Evolutionary conservation across 1,284 basidiomycete genomes (phyloP), one percentile per base, ranked within the genome.

Genomic region (Polyporus tsugae): DNA sequence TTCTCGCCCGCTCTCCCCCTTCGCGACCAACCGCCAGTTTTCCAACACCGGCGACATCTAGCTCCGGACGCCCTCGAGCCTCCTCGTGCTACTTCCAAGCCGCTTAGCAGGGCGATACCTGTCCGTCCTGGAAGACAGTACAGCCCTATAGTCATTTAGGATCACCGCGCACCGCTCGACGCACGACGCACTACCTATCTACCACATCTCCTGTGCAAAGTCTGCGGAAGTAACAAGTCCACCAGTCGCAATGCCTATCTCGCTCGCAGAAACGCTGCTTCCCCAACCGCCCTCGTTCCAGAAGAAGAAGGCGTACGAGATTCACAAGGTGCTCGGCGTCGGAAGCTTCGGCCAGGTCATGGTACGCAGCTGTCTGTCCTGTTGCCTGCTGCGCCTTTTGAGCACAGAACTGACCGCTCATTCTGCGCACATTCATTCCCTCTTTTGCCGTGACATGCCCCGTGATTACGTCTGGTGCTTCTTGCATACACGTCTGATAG

Each of bases 321-420:
- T 93, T 1, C 89, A 92, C 65, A 85, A 91, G 44, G 84, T 90
- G 17, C 82, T 97, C 2, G 95, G 95, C 6, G 86, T 86, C 53
- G 95, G 95, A 4, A 91, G 93, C 0, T 97, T 96, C 80, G 95
- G 95, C 46, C 94, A 94, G 79, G 95, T 97, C 62, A 85, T 95
- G 83, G 85, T 97, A 82, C 83, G 64, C 78, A 42, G 15, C 49
- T 13, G 36, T 57, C 55, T 49, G n/a, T 49, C 22, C 2, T 17
- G 11, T 39, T 6, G n/a, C 39, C 13, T 38, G 52, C 38, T 19
- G 25, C 15, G 22, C 15, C 13, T 60, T 15, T 22, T 2, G 19
- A 49, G n/a, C 38, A 60, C n/a, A 15, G 10, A 38, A 3, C 58
- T 58, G 55, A 58, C 19, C 29, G 41, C 42, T 41, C 39, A 15